phyloP scores from a whole-genome alignment of 495 filamentous ascomycete species.

The Pyrenula aspistea region DNA sequence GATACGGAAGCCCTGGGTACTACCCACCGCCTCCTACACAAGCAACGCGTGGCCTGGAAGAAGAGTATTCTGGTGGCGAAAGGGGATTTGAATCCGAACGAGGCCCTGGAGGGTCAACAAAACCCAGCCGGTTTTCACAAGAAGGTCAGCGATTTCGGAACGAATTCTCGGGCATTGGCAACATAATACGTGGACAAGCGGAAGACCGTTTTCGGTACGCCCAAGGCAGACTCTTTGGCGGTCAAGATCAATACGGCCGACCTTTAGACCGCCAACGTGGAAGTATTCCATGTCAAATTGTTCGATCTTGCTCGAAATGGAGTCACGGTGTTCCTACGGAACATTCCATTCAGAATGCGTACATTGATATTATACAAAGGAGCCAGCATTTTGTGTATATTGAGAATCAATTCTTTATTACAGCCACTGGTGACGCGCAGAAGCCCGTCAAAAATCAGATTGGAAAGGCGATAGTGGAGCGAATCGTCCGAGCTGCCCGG shows the following conservation, averaged over 20 bases:
- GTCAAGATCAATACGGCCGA: slow-evolving; percentile 14
- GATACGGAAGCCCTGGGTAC: neutral
- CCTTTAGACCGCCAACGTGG: slow-evolving; percentile 17
- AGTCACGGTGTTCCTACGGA: slow-evolving; percentile 55
- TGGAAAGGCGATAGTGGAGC: slow-evolving; percentile 76
- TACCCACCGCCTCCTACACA: neutral
- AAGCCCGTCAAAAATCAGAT: slow-evolving; percentile 78
- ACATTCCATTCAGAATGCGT: slow-evolving; percentile 85
- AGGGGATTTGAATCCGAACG: neutral
- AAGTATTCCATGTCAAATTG: slow-evolving; percentile 52
- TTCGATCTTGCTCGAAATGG: slow-evolving; percentile 62
- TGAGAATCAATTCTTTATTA: slow-evolving; percentile 98
- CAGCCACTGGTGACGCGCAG: slow-evolving; percentile 65
- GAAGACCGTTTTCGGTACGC: slow-evolving; percentile 37
- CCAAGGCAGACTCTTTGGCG: slow-evolving; percentile 20
- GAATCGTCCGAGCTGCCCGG: slow-evolving; percentile 66
- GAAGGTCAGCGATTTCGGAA: slow-evolving; percentile 19
- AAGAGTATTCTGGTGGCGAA: neutral
- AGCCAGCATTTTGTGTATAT: slow-evolving; percentile 86
- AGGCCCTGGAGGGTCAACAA: neutral
- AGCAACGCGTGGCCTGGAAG: neutral
- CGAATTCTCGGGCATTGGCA: slow-evolving; percentile 23
- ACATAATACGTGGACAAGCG: slow-evolving; percentile 28
- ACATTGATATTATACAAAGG: slow-evolving; percentile 68
- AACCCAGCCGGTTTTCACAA: slow-evolving; percentile 9